phyloP scores from a whole-genome alignment of 208 protist genomes.

The Crithidia expoeki region DNA sequence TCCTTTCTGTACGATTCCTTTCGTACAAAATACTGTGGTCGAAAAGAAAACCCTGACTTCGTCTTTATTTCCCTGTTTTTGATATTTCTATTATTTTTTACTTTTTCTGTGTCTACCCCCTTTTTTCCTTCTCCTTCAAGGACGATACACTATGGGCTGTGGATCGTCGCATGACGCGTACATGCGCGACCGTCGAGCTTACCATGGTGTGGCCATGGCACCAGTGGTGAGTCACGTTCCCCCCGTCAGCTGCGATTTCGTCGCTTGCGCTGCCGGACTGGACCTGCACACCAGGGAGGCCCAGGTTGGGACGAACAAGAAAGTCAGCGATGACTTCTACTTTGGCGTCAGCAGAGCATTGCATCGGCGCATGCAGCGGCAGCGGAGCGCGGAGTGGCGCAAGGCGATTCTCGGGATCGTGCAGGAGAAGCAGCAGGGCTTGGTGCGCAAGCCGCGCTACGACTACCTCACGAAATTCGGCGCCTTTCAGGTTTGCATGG shows the following conservation, averaged over 20 bases:
- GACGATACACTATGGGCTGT: conserved; percentile 8
- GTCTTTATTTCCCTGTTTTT: conserved; percentile 6
- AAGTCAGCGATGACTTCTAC: background rate
- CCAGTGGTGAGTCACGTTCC: background rate
- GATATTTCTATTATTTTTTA: background rate
- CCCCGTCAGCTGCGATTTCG: background rate
- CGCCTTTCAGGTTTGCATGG: conserved; percentile 24
- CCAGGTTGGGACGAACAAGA: background rate
- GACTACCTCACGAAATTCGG: conserved; percentile 32
- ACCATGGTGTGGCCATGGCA: conserved; percentile 17
- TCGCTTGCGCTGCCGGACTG: background rate
- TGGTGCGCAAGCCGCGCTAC: conserved; percentile 5
- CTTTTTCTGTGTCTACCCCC: conserved; percentile 17
- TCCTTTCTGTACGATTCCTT: background rate
- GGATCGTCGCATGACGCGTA: conserved; percentile 6
- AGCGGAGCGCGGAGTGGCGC: conserved; percentile 4
- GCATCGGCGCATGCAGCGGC: conserved; percentile 13
- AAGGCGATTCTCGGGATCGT: background rate
- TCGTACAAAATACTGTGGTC: background rate
- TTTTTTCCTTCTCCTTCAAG: background rate
- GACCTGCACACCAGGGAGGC: background rate
- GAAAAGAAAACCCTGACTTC: conserved; percentile 8
- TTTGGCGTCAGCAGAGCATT: conserved; percentile 6
- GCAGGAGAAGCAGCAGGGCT: background rate
- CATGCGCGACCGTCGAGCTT: conserved; percentile 13